Evolutionary conservation across 805 yeast genomes (phyloP), one percentile per base, ranked within the genome.

Genomic region (Teunomyces kruisii): DNA sequence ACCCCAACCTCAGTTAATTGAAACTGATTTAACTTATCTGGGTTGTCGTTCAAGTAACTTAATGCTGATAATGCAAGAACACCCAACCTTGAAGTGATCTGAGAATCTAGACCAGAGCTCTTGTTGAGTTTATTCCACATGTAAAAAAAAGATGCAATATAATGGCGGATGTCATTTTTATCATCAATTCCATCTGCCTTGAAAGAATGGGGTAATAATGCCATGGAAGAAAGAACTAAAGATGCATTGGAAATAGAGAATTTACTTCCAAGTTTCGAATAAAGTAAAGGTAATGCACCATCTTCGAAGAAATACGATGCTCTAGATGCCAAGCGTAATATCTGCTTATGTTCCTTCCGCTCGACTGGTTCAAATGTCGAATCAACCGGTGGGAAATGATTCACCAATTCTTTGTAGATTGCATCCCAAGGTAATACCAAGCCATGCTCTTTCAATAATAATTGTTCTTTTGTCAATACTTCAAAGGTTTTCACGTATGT

Each of bases 121-220:
- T 72, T 64, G 53, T 76, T 64, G 33, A 80, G 64, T 48, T 81
- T 71, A 2, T 78, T 59, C 96, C 96, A 89, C 36, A 87, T 65
- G 48, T 86, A 81, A 52, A 88, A 87, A 6, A 88, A 58, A 2
- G 88, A 65, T 0, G 91, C 83, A 24, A 88, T 59, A 52, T 83
- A 81, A 49, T 81, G 76, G 24, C 79, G 68, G 3, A 79, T 75
- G 47, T 75, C 79, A 7, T 61, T 47, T 4, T 54, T 49, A 37
- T 60, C 57, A 1, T 63, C 52, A 9, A 51, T 52, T 7, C 75
- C 70, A 9, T 51, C 57, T 3, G 51, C 46, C 12, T 62, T 58
- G 43, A 76, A 71, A 2, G 51, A 48, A 10, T 67, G 54, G 1
- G 94, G 94, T 13, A 84, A 62, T 38, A 80, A 54, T 2, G 80